phyloP scores from a whole-genome alignment of 2,329 filamentous ascomycete genomes.

The Tolypocladium tropicale region DNA sequence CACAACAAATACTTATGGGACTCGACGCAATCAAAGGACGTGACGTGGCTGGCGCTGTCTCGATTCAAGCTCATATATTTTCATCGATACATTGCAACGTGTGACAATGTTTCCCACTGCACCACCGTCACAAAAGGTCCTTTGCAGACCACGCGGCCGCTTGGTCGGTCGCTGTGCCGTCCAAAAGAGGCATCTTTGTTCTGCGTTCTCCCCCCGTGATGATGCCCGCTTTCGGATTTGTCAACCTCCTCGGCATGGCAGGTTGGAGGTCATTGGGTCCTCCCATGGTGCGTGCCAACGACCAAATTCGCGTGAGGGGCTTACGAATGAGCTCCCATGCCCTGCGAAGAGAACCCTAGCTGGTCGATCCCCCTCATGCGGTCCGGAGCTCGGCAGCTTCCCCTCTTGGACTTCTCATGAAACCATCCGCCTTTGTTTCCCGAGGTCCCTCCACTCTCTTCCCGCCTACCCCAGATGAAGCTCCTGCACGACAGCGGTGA shows the following conservation, averaged over 20 bases:
- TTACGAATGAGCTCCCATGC: neutral
- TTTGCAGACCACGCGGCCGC: neutral
- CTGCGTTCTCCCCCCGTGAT: neutral
- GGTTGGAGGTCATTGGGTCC: neutral
- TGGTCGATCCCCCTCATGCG: neutral
- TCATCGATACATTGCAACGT: too few species aligned
- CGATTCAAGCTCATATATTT: neutral
- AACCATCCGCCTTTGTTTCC: neutral
- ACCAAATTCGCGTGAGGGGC: neutral
- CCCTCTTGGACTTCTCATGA: neutral
- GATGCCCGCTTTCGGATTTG: neutral
- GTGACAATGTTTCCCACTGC: too few species aligned
- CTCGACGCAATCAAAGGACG: too few species aligned
- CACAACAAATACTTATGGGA: too few species aligned
- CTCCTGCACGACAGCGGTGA: conserved; percentile 31
- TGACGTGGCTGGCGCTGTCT: neutral
- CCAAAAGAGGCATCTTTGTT: too few species aligned
- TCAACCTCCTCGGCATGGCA: neutral
- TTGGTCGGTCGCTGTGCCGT: neutral
- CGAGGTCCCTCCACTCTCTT: neutral
- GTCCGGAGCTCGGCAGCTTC: neutral
- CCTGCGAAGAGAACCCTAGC: neutral
- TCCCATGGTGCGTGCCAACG: neutral
- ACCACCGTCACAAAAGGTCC: neutral
- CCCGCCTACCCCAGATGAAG: conserved; percentile 13